Evolutionary conservation across 2,329 filamentous ascomycete species (phyloP).

Genomic region (Madurella mycetomatis): DNA sequence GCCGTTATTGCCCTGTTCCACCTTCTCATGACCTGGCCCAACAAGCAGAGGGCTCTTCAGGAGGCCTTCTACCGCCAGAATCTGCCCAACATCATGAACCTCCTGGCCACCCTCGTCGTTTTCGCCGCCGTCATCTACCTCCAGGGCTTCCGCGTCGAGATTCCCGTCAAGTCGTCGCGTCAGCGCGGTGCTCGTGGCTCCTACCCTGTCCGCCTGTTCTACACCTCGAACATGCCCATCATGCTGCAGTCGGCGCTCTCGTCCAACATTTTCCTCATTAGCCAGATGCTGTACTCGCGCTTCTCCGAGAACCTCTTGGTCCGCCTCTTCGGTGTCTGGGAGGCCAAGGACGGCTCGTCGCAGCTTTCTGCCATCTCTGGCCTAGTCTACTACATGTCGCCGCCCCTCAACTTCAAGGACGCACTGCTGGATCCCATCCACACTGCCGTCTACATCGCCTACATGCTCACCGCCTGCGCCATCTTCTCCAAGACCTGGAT

Average conservation of each 20-base stretch:
- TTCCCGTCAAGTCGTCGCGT: conserved; percentile 98
- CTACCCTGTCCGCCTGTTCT: conserved; percentile 98
- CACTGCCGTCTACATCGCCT: conserved; percentile 89
- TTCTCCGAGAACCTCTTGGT: conserved; percentile 99
- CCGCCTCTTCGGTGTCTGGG: conserved; percentile 96
- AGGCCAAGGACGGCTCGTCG: conserved; percentile 90
- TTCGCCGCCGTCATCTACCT: conserved; percentile 99
- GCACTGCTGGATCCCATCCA: conserved; percentile 95
- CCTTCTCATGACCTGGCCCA: conserved; percentile 95
- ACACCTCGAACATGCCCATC: conserved; percentile 99
- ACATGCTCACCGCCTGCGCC: conserved; percentile 91
- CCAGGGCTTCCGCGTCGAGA: conserved; percentile 98
- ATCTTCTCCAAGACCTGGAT: conserved; percentile 99
- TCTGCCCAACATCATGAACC: conserved; percentile 98
- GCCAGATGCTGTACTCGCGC: conserved; percentile 98
- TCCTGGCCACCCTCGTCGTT: conserved; percentile 85
- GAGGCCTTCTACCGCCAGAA: conserved; percentile 99
- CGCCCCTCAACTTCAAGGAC: conserved; percentile 94
- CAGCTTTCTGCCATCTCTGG: conserved; percentile 92
- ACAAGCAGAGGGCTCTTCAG: conserved; percentile 97
- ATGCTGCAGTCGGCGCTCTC: conserved; percentile 99
- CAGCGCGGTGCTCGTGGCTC: conserved; percentile 98
- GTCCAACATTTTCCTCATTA: conserved; percentile 98
- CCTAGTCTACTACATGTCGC: conserved; percentile 99
- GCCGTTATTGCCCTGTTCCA: conserved; percentile 98